These are phyloP conservation scores for Edaphochlamys debaryana DNA, from an alignment of 139 green algal species.

Conservation along the genomic window DNA sequence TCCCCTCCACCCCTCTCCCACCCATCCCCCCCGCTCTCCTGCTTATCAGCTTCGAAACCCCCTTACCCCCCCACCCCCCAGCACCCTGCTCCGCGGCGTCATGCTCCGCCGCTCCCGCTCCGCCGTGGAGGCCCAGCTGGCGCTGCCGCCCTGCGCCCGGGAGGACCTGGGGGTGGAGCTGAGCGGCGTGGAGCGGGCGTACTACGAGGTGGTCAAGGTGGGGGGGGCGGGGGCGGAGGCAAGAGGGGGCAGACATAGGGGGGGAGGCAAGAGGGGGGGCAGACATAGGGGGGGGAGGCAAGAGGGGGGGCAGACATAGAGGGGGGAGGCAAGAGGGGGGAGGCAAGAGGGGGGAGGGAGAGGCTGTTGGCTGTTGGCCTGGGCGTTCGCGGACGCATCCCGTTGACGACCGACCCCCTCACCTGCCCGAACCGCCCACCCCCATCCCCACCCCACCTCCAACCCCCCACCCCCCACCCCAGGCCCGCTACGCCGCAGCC, in stretches of 20 bases:
- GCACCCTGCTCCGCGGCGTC: constrained; percentile 60
- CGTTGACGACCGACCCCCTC: too few species aligned
- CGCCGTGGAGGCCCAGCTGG: constrained; percentile 65
- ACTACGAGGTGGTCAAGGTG: constrained; percentile 52
- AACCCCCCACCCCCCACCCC: neutral
- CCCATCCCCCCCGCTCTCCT: too few species aligned
- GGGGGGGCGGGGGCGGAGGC: neutral
- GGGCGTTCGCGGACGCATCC: too few species aligned
- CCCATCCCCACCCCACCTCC: too few species aligned
- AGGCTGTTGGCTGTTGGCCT: neutral
- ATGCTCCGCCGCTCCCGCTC: constrained; percentile 70
- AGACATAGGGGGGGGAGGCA: neutral
- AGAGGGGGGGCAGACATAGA: neutral
- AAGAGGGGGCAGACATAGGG: neutral
- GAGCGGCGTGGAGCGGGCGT: constrained; percentile 58
- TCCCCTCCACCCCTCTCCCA: too few species aligned
- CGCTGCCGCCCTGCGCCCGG: constrained; percentile 58
- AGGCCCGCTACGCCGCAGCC: constrained; percentile 8
- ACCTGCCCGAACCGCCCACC: too few species aligned
- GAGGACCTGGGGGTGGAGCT: constrained; percentile 59
- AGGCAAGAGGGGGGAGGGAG: neutral
- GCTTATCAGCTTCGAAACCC: too few species aligned
- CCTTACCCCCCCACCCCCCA: too few species aligned
- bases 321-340: neutral
- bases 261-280: neutral